Conservation (phyloP, 225 moss, liverwort and hornwort species). For the Physcomitrium patens region DNA sequence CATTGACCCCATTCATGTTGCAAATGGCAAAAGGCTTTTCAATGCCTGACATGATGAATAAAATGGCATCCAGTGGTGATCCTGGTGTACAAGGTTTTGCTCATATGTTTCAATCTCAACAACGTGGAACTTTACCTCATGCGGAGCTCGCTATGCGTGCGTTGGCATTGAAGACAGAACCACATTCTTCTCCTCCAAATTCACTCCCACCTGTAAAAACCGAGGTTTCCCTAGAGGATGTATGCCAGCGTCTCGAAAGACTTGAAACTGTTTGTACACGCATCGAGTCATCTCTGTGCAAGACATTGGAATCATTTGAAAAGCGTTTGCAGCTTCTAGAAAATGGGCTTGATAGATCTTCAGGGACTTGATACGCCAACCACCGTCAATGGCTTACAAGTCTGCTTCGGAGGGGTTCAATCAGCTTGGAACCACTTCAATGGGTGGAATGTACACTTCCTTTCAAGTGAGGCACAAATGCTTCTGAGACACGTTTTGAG, state of each 20-base stretch:
- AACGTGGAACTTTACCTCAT: conserved; percentile 17
- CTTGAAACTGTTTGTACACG: conserved; percentile 75
- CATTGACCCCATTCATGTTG: conserved; percentile 73
- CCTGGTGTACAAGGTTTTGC: conserved; percentile 24
- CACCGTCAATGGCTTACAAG: too few relatives aligned
- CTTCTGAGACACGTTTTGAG: neutral
- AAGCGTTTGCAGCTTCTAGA: conserved; percentile 68
- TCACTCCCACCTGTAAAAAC: conserved; percentile 23
- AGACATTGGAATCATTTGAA: conserved; percentile 67
- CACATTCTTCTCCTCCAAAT: neutral
- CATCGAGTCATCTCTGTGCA: too few relatives aligned
- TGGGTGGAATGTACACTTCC: neutral
- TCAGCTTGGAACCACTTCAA: neutral
- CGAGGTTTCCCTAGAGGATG: conserved; percentile 39
- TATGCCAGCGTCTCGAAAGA: conserved; percentile 68
- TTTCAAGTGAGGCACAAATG: neutral
- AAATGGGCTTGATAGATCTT: conserved; percentile 26
- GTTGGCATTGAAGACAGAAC: conserved; percentile 33
- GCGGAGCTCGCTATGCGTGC: conserved; percentile 45
- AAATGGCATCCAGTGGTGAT: conserved; percentile 22
- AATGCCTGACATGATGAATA: conserved; percentile 54
- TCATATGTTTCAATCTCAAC: conserved; percentile 24
- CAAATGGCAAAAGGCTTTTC: conserved; percentile 77
- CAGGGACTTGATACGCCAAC: conserved; percentile 13
- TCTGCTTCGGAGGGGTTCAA: neutral